Base-by-base conservation (phyloP, 176 grass and related monocot genomes). In the Aegilops tauschii region DNA sequence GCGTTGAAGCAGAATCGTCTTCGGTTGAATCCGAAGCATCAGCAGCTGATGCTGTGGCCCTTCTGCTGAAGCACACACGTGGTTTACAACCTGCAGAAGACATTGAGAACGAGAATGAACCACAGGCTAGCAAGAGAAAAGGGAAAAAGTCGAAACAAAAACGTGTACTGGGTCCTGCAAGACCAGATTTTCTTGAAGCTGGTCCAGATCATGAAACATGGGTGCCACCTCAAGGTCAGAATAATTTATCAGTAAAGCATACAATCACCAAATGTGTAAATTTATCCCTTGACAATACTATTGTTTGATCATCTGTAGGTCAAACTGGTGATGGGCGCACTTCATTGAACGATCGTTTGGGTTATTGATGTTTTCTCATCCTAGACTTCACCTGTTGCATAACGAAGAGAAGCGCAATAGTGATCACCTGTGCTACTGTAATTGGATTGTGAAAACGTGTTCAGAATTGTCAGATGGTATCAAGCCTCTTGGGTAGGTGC, bases 261-360 rank as follows among this genome's bases (percentile, higher is more conserved):
- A 27, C 13, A 89, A 5, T 62, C 61, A 62, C 17, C 12, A 40
- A 66, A 9, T 62, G 35, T 25, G 75, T 39, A 39, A n/a, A 61
- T 82, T 84, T 80, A 17, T 8, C 21, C 31, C 77, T 67, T 81
- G 79, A 31, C n/a, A 61, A 61, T 21, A 45, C 21, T 49, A 31
- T 63, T 86, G 34, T 35, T 80, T 68, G 77, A 73, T 77, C 21
- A 82, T 86, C 21, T 82, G 76, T 81, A 98, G 97, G 97, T 77
- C 97, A 98, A 98, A 98, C 97, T 85, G 97, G 97, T 54, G 97
- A 98, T 90, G 97, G 97, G 0, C 97, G 94, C 74, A 96, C 92
- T 62, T 87, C 90, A 5, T 31, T 99, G 90, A 99, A 99, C 74
- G 97, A 99, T 1, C 93, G 94, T 58, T 79, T 99, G 28, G 97